Evolutionary conservation across 2,329 filamentous ascomycete species (phyloP).

Genomic region (Colletotrichum gigasporum): DNA sequence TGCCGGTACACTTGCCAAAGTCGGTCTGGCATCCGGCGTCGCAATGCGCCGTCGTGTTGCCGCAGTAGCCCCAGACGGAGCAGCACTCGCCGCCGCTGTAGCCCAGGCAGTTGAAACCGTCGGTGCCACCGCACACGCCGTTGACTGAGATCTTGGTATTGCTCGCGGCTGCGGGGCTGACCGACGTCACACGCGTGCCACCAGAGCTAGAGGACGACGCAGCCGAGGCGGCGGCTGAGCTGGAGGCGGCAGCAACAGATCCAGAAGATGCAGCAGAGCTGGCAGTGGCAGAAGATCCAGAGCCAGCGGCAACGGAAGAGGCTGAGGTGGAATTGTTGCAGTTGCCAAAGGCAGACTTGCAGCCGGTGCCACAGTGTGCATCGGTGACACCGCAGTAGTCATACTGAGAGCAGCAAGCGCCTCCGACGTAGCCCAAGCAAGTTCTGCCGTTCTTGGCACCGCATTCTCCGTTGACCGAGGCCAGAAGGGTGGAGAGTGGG

Average conservation of each 20-base stretch:
- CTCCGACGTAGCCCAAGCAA: conserved; percentile 4
- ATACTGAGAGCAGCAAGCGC: conserved; percentile 21
- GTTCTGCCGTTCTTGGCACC: not conserved
- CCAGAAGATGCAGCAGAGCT: too few relatives aligned
- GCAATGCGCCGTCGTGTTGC: conserved; percentile 31
- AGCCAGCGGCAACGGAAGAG: not conserved
- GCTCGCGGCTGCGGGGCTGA: not conserved
- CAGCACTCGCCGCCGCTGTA: conserved; percentile 34
- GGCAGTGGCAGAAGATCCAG: not conserved
- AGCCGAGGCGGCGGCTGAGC: not conserved
- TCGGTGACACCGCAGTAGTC: not conserved
- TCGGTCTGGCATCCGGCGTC: conserved; percentile 31
- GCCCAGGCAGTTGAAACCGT: conserved; percentile 24
- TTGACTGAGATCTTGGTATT: conserved; percentile 22
- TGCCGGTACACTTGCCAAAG: conserved; percentile 31
- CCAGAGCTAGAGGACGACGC: not conserved
- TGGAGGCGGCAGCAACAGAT: not conserved
- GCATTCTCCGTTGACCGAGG: conserved; percentile 3
- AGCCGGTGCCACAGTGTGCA: conserved; percentile 3
- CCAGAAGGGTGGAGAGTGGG: not conserved
- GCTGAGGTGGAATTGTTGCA: not conserved
- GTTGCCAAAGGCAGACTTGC: conserved; percentile 15
- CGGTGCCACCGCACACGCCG: conserved; percentile 16
- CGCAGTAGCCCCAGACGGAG: conserved; percentile 34
- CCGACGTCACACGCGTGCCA: too few relatives aligned